These are phyloP conservation scores for Cokeromyces recurvatus DNA, from an alignment of 371 early-diverging fungal genomes.

Conservation along the genomic window DNA sequence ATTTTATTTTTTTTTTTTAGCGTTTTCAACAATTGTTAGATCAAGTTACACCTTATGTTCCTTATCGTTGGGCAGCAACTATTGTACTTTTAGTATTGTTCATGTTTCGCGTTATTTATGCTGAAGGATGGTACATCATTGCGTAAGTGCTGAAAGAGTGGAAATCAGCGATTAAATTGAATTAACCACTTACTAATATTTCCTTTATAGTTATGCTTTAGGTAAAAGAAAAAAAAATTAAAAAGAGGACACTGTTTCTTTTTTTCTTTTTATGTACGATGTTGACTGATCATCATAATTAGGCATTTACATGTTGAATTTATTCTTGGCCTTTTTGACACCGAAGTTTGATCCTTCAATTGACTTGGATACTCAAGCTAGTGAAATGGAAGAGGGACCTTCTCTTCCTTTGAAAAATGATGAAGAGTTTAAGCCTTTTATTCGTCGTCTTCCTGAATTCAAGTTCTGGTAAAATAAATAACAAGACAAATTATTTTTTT, in stretches of 20 bases:
- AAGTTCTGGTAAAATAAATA: slow-evolving; percentile 87
- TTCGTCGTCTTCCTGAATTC: slow-evolving; percentile 98
- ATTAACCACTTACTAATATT: too few relatives aligned
- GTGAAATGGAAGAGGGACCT: slow-evolving; percentile 68
- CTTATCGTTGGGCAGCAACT: slow-evolving; percentile 75
- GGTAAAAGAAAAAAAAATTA: slow-evolving; percentile 28
- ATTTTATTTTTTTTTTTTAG: background rate
- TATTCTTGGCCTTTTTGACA: slow-evolving; percentile 91
- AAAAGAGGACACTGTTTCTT: background rate
- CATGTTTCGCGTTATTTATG: slow-evolving; percentile 72
- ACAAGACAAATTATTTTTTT: background rate
- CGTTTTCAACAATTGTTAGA: slow-evolving; percentile 41
- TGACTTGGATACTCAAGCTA: slow-evolving; percentile 67
- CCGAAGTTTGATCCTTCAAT: slow-evolving; percentile 95
- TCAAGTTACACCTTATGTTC: slow-evolving; percentile 67
- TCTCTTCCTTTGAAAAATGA: slow-evolving; percentile 82
- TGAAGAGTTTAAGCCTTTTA: slow-evolving; percentile 98
- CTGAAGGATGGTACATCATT: slow-evolving; percentile 95
- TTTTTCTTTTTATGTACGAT: slow-evolving; percentile 27
- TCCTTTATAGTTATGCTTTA: slow-evolving; percentile 37
- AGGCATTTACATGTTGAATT: slow-evolving; percentile 92
- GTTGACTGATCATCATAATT: slow-evolving; percentile 13
- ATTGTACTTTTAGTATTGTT: slow-evolving; percentile 63
- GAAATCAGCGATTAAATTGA: background rate
- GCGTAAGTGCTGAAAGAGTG: too few relatives aligned